Evolutionary conservation across 371 early-diverging fungal genomes (phyloP), one percentile per base, ranked within the genome.

Genomic region (Mortierella sp.): DNA sequence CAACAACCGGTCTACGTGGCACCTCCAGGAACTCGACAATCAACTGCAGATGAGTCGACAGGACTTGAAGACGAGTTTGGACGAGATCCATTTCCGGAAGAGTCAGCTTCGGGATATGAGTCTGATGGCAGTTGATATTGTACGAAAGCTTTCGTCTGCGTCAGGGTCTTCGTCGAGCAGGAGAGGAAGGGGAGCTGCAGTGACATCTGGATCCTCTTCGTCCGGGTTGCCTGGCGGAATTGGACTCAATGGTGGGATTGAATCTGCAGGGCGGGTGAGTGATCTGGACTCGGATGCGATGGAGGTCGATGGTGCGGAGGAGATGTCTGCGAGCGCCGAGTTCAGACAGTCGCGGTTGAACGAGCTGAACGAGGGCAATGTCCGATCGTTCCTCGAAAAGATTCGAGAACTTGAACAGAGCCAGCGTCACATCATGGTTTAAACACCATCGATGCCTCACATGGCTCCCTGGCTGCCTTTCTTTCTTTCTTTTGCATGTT

Each of bases 101-200:
- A 75, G 76, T 47, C 83, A 83, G 40, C 66, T 83, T 16, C 69
- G 83, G 19, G 83, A 83, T 50, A 83, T 83, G 83, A 75, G 78
- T 37, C 14, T 77, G 29, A 55, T 83, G 69, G 83, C 83, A 0
- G 83, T 75, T 5, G 83, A 83, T 48, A 78, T 83, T 67, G 83
- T 83, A 34, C 70, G 53, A 61, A 77, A 74, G 26, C 68, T 82
- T 24, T 77, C 70, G 9, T 71, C 64, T 13, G 40, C 55, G n/a
- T 66, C 66, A 14, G n/a, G n/a, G 6, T 50, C 52, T 22, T 68
- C 78, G 11, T 69, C 68, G 29, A 71, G 68, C 1, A 55, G 70
- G 50, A 61, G 37, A 45, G 41, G 19, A 29, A 44, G 53, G 16
- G 58, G 44, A 13, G 22, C 26, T 1, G 9, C 70, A 13, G 41